Evolutionary conservation across 306 rosid genomes (phyloP).

Genomic region (Luffa aegyptiaca): DNA sequence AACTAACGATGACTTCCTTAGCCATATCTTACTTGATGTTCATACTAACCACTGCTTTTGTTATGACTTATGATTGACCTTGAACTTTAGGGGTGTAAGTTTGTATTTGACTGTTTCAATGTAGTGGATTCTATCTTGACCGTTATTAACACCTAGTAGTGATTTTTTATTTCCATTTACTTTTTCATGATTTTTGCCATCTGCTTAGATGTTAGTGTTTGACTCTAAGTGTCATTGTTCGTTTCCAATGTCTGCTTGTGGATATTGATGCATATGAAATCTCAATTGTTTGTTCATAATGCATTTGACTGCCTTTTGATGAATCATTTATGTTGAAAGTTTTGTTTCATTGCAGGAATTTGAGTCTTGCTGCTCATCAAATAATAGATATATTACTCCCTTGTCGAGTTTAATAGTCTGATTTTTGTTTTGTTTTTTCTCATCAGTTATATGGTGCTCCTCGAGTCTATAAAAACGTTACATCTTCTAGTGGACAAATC

Average conservation of each 20-base stretch:
- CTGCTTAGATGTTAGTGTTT: neutral
- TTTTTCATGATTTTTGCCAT: neutral
- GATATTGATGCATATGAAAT: neutral
- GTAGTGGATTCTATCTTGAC: neutral
- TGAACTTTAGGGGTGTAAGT: neutral
- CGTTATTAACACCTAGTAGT: neutral
- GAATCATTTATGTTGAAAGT: neutral
- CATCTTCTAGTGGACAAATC: neutral
- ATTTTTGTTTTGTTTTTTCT: neutral
- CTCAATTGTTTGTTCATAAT: neutral
- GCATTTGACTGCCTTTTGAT: neutral
- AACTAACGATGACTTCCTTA: neutral
- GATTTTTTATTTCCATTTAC: neutral
- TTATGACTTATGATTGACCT: neutral
- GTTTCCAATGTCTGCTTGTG: neutral
- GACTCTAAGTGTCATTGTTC: neutral
- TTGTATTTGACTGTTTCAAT: neutral
- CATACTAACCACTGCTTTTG: neutral
- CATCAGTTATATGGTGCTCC: conserved; percentile 13
- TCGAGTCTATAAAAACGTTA: conserved; percentile 11
- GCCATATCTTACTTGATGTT: neutral
- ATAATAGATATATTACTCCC: neutral
- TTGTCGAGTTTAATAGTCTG: neutral
- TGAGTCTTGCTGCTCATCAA: neutral
- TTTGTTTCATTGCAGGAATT: neutral